Percentiles rank a stretch among this genome's conserved stretches.
phyloP scores from a whole-genome alignment of 257 asterid species.

The Nicotiana tomentosiformis region DNA sequence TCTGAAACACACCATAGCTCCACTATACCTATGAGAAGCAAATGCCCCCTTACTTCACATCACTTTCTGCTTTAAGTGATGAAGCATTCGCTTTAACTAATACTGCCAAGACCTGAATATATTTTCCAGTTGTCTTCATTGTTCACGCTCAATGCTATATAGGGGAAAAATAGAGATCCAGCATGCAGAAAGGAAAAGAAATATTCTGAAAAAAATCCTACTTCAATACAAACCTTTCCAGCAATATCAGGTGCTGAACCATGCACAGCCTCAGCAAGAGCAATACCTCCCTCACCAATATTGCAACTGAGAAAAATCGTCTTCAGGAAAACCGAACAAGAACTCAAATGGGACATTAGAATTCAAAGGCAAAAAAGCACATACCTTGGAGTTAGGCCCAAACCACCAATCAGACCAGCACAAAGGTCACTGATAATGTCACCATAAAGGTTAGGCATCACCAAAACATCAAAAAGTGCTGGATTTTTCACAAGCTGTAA shows the following conservation, averaged over 20 bases:
- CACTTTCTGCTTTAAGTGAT: too few relatives aligned
- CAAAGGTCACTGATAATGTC: constrained; percentile 82
- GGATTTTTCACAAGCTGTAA: constrained; percentile 87
- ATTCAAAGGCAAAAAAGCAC: background rate
- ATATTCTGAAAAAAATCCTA: background rate
- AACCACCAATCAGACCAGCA: constrained; percentile 94
- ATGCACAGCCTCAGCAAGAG: constrained; percentile 99
- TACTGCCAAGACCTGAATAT: background rate
- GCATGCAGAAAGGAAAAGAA: background rate
- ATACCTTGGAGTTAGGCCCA: constrained; percentile 95
- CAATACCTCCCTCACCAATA: constrained; percentile 96
- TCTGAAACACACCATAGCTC: too few relatives aligned
- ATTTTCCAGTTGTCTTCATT: background rate
- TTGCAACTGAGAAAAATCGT: constrained; percentile 44
- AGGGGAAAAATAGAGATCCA: background rate
- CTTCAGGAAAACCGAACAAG: background rate
- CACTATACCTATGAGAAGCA: too few relatives aligned
- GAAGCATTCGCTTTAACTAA: too few relatives aligned
- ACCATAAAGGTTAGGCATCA: constrained; percentile 39
- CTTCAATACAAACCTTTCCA: constrained; percentile 60
- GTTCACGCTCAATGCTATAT: background rate
- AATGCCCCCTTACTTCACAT: too few relatives aligned
- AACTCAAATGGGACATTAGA: background rate
- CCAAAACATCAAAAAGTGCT: constrained; percentile 13
- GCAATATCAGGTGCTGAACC: constrained; percentile 99